phyloP scores from a whole-genome alignment of 2,329 filamentous ascomycete genomes.

The Tolypocladium guangdongense region DNA sequence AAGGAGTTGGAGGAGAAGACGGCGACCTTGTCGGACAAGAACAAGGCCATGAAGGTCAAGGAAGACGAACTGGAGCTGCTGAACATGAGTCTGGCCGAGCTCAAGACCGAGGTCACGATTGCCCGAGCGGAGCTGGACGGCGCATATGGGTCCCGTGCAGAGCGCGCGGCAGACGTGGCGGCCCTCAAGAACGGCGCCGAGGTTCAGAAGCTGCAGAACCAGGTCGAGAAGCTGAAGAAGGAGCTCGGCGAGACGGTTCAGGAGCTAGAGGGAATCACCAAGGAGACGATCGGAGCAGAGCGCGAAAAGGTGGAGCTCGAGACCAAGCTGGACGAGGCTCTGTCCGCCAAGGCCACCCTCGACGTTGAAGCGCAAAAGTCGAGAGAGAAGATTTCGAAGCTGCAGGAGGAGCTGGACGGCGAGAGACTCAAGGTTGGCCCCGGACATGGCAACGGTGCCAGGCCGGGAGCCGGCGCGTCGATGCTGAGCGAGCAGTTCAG shows the following conservation, averaged over 20 bases:
- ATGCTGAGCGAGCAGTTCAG: constrained; percentile 47
- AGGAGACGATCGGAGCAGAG: constrained; percentile 38
- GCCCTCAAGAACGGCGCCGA: constrained; percentile 39
- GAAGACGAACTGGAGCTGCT: constrained; percentile 39
- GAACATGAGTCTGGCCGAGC: constrained; percentile 42
- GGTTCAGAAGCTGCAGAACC: constrained; percentile 31
- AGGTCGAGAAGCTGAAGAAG: constrained; percentile 38
- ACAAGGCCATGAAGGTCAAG: constrained; percentile 35
- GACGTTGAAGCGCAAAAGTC: constrained; percentile 29
- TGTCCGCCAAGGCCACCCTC: constrained; percentile 23
- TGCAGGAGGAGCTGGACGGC: constrained; percentile 41
- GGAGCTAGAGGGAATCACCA: constrained; percentile 42
- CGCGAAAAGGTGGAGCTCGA: constrained; percentile 36
- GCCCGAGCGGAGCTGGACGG: constrained; percentile 51
- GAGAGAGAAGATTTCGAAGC: constrained; percentile 24
- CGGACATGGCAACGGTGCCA: constrained; percentile 19
- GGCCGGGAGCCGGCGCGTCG: constrained; percentile 32
- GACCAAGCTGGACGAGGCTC: constrained; percentile 21
- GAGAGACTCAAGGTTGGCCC: constrained; percentile 34
- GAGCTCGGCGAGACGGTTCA: constrained; percentile 40
- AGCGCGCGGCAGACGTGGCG: constrained; percentile 47
- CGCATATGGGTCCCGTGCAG: constrained; percentile 46
- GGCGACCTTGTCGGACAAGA: constrained; percentile 17
- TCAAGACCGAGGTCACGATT: constrained; percentile 51
- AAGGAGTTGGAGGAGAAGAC: constrained; percentile 11